phyloP scores from a whole-genome alignment of 768 basidiomycete species.

The Rhodotorula sphaerocarpa region DNA sequence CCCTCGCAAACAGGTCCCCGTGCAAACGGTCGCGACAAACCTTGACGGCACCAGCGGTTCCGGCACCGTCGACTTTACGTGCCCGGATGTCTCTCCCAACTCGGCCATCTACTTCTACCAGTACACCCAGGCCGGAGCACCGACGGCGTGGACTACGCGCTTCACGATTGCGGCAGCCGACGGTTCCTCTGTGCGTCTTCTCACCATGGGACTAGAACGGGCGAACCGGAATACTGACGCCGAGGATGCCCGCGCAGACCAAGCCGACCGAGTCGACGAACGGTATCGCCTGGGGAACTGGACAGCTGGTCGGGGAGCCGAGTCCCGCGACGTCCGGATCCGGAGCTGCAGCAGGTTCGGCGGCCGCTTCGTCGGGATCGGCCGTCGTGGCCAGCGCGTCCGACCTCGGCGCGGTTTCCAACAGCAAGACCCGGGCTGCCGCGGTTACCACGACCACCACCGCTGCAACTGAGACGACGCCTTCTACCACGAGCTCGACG shows the following conservation, averaged over 20 bases:
- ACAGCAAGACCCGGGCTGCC: not conserved
- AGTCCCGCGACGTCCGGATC: not conserved
- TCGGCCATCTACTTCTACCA: conserved; percentile 36
- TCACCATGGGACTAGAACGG: too few relatives aligned
- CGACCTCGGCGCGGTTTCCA: too few relatives aligned
- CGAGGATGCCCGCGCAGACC: too few relatives aligned
- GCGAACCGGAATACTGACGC: too few relatives aligned
- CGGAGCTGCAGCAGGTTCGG: not conserved
- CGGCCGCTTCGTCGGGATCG: not conserved
- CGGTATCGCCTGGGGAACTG: conserved; percentile 30
- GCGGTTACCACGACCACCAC: not conserved
- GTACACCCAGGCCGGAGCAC: conserved; percentile 20
- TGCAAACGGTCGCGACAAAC: conserved; percentile 7
- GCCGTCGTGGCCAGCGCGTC: not conserved
- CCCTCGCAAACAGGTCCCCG: too few relatives aligned
- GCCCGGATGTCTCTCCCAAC: conserved; percentile 29
- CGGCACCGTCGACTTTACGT: conserved; percentile 21
- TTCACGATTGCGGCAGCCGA: conserved; percentile 34
- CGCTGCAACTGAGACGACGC: not conserved
- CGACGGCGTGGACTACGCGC: conserved; percentile 32
- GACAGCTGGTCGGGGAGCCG: conserved; percentile 6
- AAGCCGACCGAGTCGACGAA: conserved; percentile 10
- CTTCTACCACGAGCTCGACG: not conserved
- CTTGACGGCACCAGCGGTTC: conserved; percentile 25
- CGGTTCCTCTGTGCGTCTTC: conserved; percentile 27